Conservation (phyloP, 208 protist genomes). For the Acanthamoeba quina region DNA sequence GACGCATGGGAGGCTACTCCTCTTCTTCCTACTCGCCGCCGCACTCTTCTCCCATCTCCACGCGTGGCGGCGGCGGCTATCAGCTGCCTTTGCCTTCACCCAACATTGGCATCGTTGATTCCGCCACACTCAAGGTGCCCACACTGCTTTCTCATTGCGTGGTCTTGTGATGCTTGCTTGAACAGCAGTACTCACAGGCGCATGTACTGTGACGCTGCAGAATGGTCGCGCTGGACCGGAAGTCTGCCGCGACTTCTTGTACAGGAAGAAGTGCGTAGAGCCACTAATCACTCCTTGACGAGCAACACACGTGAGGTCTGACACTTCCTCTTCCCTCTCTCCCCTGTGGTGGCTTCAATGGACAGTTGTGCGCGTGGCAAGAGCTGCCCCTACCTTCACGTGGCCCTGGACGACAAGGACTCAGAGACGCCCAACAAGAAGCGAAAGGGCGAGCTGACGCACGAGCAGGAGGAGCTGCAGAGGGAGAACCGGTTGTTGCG, state of each 20-base stretch:
- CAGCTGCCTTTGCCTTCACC: not conserved
- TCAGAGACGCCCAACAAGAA: slow-evolving; percentile 20
- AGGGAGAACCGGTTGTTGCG: not conserved
- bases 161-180: too few relatives aligned
- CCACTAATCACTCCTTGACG: not conserved
- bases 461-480: slow-evolving; percentile 44
- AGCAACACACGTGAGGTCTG: not conserved
- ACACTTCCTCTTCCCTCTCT: not conserved
- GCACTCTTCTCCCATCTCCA: not conserved
- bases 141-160: not conserved
- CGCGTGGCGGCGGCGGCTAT: not conserved
- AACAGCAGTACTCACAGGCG: not conserved
- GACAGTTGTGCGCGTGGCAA: slow-evolving; percentile 25
- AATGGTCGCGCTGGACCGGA: slow-evolving; percentile 26
- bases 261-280: slow-evolving; percentile 3
- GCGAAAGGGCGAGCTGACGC: not conserved
- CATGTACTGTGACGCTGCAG: not conserved
- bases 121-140: slow-evolving; percentile 35
- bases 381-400: slow-evolving; percentile 22
- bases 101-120: not conserved
- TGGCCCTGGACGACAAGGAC: slow-evolving; percentile 34
- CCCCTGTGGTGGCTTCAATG: too few relatives aligned
- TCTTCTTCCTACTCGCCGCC: slow-evolving; percentile 1
- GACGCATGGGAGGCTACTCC: not conserved
- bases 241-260: slow-evolving; percentile 53